Conservation (phyloP, 2,329 filamentous ascomycete genomes). For the Grosmannia huntii region DNA sequence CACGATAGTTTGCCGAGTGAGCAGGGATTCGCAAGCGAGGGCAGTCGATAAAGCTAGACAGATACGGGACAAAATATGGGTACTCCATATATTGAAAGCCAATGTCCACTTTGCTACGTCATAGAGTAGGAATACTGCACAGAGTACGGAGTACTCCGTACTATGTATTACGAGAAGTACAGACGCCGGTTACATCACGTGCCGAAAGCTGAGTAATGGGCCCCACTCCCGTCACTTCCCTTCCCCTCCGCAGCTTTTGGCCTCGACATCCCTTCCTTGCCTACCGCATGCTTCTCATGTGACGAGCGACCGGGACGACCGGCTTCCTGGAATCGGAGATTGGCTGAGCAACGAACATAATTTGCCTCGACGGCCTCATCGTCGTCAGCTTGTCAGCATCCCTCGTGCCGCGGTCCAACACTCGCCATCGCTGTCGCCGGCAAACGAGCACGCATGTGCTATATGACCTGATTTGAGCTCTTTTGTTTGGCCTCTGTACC, state of each 20-base stretch:
- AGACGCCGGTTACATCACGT: background rate
- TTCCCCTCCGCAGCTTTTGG: background rate
- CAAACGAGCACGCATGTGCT: background rate
- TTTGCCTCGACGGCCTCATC: background rate
- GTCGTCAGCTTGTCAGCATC: background rate
- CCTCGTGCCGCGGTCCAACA: background rate
- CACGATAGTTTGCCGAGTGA: background rate
- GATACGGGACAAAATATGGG: too few relatives aligned
- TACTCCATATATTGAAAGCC: too few relatives aligned
- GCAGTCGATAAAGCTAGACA: too few relatives aligned
- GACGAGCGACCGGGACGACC: background rate
- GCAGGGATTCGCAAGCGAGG: background rate
- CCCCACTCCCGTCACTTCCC: background rate
- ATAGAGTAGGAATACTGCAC: too few relatives aligned
- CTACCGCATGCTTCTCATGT: slow-evolving; percentile 8
- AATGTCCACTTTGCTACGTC: too few relatives aligned
- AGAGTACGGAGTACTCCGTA: too few relatives aligned
- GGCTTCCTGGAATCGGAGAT: slow-evolving; percentile 1
- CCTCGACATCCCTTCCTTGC: background rate
- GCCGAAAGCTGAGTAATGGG: background rate
- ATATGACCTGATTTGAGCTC: background rate
- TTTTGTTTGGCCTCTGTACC: background rate
- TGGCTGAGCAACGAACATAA: background rate
- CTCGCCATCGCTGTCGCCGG: background rate
- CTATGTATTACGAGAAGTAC: background rate